Percentiles rank a stretch among this genome's conserved stretches.
Evolutionary conservation across 345 rosid genomes (phyloP).

Genomic region (Aquilaria malaccensis): DNA sequence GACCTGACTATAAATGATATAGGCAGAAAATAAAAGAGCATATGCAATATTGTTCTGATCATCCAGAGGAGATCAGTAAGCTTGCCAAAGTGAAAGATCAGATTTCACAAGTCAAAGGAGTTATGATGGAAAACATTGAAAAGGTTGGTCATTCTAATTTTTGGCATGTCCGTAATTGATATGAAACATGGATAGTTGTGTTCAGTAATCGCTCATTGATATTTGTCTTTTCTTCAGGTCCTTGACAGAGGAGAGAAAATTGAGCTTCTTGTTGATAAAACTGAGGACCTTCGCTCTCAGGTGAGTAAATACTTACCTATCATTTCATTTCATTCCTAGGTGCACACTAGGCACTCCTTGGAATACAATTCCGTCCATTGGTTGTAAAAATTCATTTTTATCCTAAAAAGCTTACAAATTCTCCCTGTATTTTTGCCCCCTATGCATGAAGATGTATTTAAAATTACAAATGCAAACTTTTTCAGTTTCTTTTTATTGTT

Average conservation of each 20-base stretch:
- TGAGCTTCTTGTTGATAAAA: constrained; percentile 69
- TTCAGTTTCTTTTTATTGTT: too few relatives aligned
- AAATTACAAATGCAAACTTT: too few relatives aligned
- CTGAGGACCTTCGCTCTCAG: constrained; percentile 78
- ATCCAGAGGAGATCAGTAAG: constrained; percentile 52
- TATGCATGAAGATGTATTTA: too few relatives aligned
- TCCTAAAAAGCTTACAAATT: too few relatives aligned
- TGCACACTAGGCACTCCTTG: too few relatives aligned
- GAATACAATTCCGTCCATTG: too few relatives aligned
- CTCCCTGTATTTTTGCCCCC: too few relatives aligned
- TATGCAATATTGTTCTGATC: constrained; percentile 62
- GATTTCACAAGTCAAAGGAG: constrained; percentile 54
- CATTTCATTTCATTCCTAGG: not conserved
- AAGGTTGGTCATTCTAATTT: constrained; percentile 21
- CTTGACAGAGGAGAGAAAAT: constrained; percentile 83
- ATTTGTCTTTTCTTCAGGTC: constrained; percentile 29
- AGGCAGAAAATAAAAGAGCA: constrained; percentile 58
- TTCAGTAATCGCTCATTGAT: not conserved
- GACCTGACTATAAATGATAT: not conserved
- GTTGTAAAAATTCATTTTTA: too few relatives aligned
- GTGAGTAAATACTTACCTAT: constrained; percentile 18
- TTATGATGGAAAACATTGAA: constrained; percentile 56
- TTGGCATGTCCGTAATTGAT: too few relatives aligned
- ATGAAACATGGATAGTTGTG: not conserved
- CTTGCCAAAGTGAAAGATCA: constrained; percentile 55